phyloP scores from a whole-genome alignment of 2,329 filamentous ascomycete species.

The Boeremia exigua region DNA sequence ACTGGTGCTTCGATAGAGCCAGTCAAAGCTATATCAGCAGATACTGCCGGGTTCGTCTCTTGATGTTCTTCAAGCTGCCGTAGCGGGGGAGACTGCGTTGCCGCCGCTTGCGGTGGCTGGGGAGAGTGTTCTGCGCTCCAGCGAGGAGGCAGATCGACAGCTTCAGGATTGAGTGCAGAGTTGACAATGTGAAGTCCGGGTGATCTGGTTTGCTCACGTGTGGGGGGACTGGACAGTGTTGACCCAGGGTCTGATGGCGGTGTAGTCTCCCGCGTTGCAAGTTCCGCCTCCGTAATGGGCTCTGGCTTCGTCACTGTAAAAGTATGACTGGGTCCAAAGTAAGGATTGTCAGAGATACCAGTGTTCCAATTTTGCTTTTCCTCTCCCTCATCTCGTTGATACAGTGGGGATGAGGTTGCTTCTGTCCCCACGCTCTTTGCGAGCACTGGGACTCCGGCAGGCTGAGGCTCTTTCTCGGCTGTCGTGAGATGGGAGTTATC shows the following conservation, averaged over 20 bases:
- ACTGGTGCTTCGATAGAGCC: conserved; percentile 18
- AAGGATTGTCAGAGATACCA: conserved; percentile 27
- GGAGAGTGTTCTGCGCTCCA: conserved; percentile 30
- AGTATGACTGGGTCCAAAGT: conserved; percentile 38
- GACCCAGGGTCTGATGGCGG: conserved; percentile 24
- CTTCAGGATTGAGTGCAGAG: conserved; percentile 44
- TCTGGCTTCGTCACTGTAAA: conserved; percentile 32
- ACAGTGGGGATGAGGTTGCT: conserved; percentile 15
- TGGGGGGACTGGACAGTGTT: conserved; percentile 24
- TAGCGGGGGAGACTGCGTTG: conserved; percentile 6
- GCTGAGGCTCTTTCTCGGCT: conserved; percentile 19
- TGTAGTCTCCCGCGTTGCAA: conserved; percentile 19
- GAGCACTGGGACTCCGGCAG: conserved; percentile 17
- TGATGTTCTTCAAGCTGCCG: conserved; percentile 11
- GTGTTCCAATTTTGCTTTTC: conserved; percentile 25
- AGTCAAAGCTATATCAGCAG: conserved; percentile 14
- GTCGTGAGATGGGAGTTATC: conserved; percentile 19
- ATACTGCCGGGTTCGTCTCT: conserved; percentile 20
- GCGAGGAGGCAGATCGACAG: conserved; percentile 47
- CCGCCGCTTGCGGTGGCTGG: conserved; percentile 18
- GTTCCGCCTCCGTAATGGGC: conserved; percentile 25
- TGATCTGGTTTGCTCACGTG: conserved; percentile 30
- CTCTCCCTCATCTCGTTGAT: conserved; percentile 25
- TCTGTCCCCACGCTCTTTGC: conserved; percentile 15
- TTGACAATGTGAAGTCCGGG: conserved; percentile 54